Evolutionary conservation across 495 filamentous ascomycete species (phyloP).

Genomic region (Penicillium coffeae): DNA sequence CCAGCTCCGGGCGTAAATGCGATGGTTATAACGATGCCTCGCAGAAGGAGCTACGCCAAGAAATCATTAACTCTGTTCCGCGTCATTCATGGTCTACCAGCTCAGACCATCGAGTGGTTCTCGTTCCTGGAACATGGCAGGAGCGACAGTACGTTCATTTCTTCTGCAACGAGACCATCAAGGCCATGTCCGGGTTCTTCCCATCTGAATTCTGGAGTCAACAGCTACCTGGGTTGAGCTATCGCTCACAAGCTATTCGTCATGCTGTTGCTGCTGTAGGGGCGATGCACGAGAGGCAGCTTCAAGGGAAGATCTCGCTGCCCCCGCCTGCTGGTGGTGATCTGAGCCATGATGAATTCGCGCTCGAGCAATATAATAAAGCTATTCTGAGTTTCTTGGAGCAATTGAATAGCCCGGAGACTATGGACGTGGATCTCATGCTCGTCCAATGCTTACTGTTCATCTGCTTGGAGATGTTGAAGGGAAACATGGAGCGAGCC

Average conservation of each 20-base stretch:
- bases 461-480: slow-evolving; percentile 27
- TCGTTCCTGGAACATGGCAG: slow-evolving; percentile 19
- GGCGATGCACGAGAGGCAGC: slow-evolving; percentile 52
- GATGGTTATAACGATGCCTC: slow-evolving; percentile 20
- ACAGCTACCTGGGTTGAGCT: slow-evolving; percentile 52
- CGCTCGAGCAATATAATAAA: slow-evolving; percentile 52
- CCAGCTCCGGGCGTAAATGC: slow-evolving; percentile 46
- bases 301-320: not conserved
- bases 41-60: slow-evolving; percentile 6
- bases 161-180: slow-evolving; percentile 16
- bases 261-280: slow-evolving; percentile 65
- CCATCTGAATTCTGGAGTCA: slow-evolving; percentile 56
- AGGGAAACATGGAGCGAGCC: slow-evolving; percentile 14
- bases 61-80: not conserved
- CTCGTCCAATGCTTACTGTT: slow-evolving; percentile 28
- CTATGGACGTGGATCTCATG: slow-evolving; percentile 8
- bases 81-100: not conserved
- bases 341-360: slow-evolving; percentile 20
- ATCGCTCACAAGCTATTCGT: slow-evolving; percentile 54
- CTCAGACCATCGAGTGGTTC: slow-evolving; percentile 8
- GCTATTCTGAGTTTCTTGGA: slow-evolving; percentile 43
- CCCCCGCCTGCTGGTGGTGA: not conserved
- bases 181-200: slow-evolving; percentile 55
- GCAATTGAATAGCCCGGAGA: slow-evolving; percentile 4
- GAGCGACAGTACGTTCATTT: slow-evolving; percentile 22